Evolutionary conservation across 805 yeast genomes (phyloP), one percentile per base, ranked within the genome.

Genomic region (Yamadazyma endophytica): DNA sequence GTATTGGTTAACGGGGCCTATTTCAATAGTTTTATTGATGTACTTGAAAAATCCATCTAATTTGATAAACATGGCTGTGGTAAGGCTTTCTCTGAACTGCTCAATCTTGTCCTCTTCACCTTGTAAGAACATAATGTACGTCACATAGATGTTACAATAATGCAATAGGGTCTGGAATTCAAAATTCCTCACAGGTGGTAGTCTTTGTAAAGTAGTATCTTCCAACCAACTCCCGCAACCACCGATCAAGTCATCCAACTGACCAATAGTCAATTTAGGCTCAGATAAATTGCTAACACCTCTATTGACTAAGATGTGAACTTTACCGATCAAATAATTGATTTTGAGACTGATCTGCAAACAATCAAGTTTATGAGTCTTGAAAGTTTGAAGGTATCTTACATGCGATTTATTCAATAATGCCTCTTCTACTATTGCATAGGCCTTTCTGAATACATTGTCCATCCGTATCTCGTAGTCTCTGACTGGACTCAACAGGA

Each of bases 111-210:
- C 32, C n/a, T 56, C 63, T 39, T 65, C 71, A 11, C 46, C 47
- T 38, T 65, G 69, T 12, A 64, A 40, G 22, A 61, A 42, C n/a
- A 56, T 41, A 4, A 61, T 36, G 24, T 51, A 55, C 9, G 51
- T 34, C 36, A 62, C 32, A 29, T 44, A 61, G 20, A 53, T 43
- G 25, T 48, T 47, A 13, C 58, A 43, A 37, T 60, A 64, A 20
- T 47, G 49, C 12, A 63, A 41, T 9, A 54, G 42, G 12, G 40
- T 32, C 14, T 35, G 35, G 3, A 33, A 28, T 36, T 58, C 64
- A 22, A 46, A 39, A 16, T 29, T 35, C 29, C 40, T 26, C n/a
- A 37, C 20, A 12, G 27, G 21, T 4, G 42, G 14, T 13, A 50
- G 32, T n/a, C 39, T 41, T 6, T 31, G 26, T 3, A 54, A 36